phyloP scores from a whole-genome alignment of 148 eudicot genomes.

The Salicornia ramosissima region DNA sequence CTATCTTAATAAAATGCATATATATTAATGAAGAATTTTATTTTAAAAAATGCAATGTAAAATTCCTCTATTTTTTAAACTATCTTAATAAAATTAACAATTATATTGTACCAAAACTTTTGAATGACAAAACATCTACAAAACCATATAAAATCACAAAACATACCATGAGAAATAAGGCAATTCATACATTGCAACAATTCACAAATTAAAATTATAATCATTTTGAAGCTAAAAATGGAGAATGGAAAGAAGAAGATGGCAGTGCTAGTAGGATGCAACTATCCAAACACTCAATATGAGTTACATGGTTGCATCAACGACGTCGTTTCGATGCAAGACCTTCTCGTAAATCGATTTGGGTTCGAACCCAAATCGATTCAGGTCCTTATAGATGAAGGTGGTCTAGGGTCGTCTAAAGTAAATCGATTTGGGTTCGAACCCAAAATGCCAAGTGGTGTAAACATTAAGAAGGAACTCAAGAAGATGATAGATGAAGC shows the following conservation, averaged over 20 bases:
- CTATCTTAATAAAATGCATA: too few relatives aligned
- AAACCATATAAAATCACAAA: not conserved
- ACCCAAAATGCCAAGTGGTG: conserved; percentile 33
- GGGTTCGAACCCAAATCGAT: conserved; percentile 24
- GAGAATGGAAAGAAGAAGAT: conserved; percentile 24
- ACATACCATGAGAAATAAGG: not conserved
- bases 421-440: conserved; percentile 21
- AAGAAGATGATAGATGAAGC: conserved; percentile 35
- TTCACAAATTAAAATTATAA: too few relatives aligned
- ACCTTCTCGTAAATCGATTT: conserved; percentile 25
- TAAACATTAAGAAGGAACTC: conserved; percentile 35
- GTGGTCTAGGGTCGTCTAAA: too few relatives aligned
- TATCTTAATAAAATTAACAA: too few relatives aligned
- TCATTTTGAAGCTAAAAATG: too few relatives aligned
- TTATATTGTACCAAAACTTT: not conserved
- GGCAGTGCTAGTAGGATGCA: conserved; percentile 40
- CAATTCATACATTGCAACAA: not conserved
- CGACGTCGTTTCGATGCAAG: conserved; percentile 32
- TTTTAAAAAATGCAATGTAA: too few relatives aligned
- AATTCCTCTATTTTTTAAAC: too few relatives aligned
- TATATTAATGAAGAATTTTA: too few relatives aligned
- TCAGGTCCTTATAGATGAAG: conserved; percentile 22
- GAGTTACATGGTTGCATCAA: conserved; percentile 38
- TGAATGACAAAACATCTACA: not conserved
- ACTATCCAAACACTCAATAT: conserved; percentile 30